A percentile compares a stretch with the other conserved stretches of the same genome.
phyloP scores from a whole-genome alignment of 2,329 filamentous ascomycete genomes.

The Myriangium duriaei region DNA sequence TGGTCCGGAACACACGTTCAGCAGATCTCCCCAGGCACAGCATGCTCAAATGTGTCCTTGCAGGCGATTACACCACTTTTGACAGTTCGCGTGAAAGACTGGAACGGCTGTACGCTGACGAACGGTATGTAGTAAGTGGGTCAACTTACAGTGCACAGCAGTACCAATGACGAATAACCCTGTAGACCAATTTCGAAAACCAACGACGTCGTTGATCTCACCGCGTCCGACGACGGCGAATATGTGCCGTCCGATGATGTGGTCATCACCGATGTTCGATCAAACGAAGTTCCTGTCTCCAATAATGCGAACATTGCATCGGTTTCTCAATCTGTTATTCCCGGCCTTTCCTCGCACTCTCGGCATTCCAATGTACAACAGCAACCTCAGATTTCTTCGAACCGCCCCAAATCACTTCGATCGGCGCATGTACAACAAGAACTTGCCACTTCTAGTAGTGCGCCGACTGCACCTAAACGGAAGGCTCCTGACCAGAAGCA shows the following conservation, averaged over 20 bases:
- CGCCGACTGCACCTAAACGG: neutral
- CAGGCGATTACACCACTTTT: conserved; percentile 69
- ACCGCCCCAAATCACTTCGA: too few relatives aligned
- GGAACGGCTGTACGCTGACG: conserved; percentile 18
- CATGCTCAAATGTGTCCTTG: conserved; percentile 60
- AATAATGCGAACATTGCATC: too few relatives aligned
- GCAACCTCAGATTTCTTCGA: too few relatives aligned
- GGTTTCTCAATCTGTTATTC: too few relatives aligned
- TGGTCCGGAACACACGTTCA: conserved; percentile 28
- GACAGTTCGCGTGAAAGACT: conserved; percentile 54
- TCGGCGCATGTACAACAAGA: too few relatives aligned
- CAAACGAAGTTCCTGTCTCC: too few relatives aligned
- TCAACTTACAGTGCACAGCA: conserved; percentile 1
- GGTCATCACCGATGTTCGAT: too few relatives aligned
- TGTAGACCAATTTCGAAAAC: too few relatives aligned
- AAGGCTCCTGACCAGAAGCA: neutral
- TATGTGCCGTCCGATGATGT: neutral
- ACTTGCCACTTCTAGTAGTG: too few relatives aligned
- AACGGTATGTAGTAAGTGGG: conserved; percentile 10
- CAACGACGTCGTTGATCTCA: neutral
- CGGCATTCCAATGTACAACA: too few relatives aligned
- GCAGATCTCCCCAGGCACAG: conserved; percentile 31
- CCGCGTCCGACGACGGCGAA: neutral
- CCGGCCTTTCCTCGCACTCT: too few relatives aligned
- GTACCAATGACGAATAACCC: conserved; percentile 4